phyloP scores from a whole-genome alignment of 495 filamentous ascomycete species.

The Tetracladium setigerum region DNA sequence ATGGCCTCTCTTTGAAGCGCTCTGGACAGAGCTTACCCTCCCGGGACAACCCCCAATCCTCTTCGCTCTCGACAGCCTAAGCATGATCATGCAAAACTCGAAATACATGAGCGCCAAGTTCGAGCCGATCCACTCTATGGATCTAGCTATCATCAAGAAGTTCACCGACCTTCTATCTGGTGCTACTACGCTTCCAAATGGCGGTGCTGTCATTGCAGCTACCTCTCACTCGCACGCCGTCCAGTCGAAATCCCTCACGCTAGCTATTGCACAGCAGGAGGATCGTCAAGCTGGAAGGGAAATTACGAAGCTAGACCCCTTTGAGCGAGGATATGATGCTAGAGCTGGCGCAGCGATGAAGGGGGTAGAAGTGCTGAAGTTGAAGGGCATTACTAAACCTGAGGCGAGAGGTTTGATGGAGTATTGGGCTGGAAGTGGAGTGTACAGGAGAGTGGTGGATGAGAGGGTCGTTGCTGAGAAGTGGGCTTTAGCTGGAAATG shows the following conservation, averaged over 20 bases:
- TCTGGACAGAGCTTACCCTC: conserved; percentile 70
- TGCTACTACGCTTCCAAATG: conserved; percentile 52
- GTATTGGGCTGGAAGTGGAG: conserved; percentile 84
- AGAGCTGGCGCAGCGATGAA: conserved; percentile 56
- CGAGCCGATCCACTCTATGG: conserved; percentile 77
- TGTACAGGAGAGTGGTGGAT: conserved; percentile 61
- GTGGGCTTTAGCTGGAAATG: conserved; percentile 74
- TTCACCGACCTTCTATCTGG: conserved; percentile 68
- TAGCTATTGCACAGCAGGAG: conserved; percentile 41
- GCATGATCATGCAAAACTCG: conserved; percentile 67
- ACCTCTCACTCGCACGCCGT: conserved; percentile 61
- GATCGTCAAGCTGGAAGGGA: conserved; percentile 26
- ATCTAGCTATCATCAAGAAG: conserved; percentile 66
- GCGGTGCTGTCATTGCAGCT: conserved; percentile 70
- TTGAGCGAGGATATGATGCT: conserved; percentile 54
- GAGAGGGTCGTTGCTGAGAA: conserved; percentile 72
- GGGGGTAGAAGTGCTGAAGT: conserved; percentile 35
- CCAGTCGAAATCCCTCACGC: conserved; percentile 50
- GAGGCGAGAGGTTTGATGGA: conserved; percentile 82
- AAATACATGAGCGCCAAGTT: conserved; percentile 62
- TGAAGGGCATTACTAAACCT: conserved; percentile 59
- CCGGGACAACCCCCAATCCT: conserved; percentile 71
- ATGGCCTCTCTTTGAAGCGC: conserved; percentile 72
- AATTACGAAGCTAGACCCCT: conserved; percentile 54
- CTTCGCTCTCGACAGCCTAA: conserved; percentile 68